phyloP scores from a whole-genome alignment of 1,139 yeast species.

The Pneumocystis murina region DNA sequence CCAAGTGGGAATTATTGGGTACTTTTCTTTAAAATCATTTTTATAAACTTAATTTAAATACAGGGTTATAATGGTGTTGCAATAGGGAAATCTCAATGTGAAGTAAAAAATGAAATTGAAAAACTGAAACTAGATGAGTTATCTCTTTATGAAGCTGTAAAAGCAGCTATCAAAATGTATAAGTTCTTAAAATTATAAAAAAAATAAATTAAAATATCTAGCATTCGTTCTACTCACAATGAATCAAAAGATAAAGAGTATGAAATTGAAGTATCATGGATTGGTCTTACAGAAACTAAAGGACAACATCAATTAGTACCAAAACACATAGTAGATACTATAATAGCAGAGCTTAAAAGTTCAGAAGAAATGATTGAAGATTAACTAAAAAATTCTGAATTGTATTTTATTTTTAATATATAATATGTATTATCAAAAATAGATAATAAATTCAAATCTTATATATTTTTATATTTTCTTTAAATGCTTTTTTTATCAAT shows the following conservation, averaged over 20 bases:
- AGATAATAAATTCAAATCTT: not conserved
- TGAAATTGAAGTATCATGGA: conserved; percentile 90
- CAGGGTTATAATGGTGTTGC: conserved; percentile 89
- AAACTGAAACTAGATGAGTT: conserved; percentile 63
- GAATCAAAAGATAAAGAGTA: conserved; percentile 95
- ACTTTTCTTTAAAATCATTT: not conserved
- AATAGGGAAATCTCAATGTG: conserved; percentile 93
- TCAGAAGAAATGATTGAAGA: not conserved
- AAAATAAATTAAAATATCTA: not conserved
- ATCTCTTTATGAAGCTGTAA: conserved; percentile 67
- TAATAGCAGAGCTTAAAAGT: not conserved
- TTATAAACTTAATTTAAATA: not conserved
- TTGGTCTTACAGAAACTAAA: conserved; percentile 15
- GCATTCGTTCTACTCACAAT: conserved; percentile 81
- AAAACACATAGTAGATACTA: not conserved
- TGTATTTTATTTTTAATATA: not conserved
- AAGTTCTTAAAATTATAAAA: not conserved
- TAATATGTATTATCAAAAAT: not conserved
- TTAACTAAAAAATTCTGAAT: not conserved
- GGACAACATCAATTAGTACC: not conserved
- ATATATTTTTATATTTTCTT: no score
- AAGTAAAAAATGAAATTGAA: conserved; percentile 90
- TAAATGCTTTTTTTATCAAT: not conserved
- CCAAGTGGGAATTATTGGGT: conserved; percentile 91
- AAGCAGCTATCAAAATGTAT: conserved; percentile 72